A percentile compares a stretch with the other conserved stretches of the same genome.
phyloP scores from a whole-genome alignment of 176 grass and related monocot species.

The Oryza nivara region DNA sequence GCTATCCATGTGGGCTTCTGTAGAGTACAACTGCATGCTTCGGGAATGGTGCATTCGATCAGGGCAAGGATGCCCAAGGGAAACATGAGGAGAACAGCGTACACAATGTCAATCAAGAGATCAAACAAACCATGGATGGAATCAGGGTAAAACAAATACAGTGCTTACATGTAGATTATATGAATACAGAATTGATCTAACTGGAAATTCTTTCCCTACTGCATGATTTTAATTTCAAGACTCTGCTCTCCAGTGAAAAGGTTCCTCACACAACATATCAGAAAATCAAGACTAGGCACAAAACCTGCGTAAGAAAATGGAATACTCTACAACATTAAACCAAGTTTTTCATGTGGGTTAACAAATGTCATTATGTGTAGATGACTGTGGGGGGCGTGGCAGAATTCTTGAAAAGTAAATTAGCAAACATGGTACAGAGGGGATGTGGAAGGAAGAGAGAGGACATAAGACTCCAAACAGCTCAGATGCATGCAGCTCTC shows the following conservation, averaged over 20 bases:
- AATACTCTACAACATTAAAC: background rate
- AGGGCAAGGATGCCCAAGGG: constrained; percentile 10
- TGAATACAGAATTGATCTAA: background rate
- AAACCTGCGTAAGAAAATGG: constrained; percentile 35
- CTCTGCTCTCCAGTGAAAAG: constrained; percentile 46
- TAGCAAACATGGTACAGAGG: constrained; percentile 32
- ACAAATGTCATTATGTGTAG: constrained; percentile 22
- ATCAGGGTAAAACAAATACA: constrained; percentile 27
- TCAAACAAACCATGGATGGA: constrained; percentile 36
- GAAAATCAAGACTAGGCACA: constrained; percentile 38
- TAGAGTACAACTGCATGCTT: constrained; percentile 20
- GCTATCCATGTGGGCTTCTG: background rate
- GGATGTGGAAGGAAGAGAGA: constrained; percentile 47
- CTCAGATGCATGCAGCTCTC: constrained; percentile 61
- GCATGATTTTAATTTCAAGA: constrained; percentile 39
- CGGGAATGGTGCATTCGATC: constrained; percentile 18
- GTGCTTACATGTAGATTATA: background rate
- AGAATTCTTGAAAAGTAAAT: constrained; percentile 35
- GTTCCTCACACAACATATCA: constrained; percentile 18
- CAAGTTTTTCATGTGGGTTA: constrained; percentile 15
- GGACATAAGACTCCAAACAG: constrained; percentile 41
- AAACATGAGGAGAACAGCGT: constrained; percentile 10
- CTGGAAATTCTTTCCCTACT: constrained; percentile 3
- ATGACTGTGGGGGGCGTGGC: constrained; percentile 8
- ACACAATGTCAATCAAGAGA: constrained; percentile 25